Conservation (phyloP, 2,329 filamentous ascomycete genomes). For the Chaetomiaceae sp. region DNA sequence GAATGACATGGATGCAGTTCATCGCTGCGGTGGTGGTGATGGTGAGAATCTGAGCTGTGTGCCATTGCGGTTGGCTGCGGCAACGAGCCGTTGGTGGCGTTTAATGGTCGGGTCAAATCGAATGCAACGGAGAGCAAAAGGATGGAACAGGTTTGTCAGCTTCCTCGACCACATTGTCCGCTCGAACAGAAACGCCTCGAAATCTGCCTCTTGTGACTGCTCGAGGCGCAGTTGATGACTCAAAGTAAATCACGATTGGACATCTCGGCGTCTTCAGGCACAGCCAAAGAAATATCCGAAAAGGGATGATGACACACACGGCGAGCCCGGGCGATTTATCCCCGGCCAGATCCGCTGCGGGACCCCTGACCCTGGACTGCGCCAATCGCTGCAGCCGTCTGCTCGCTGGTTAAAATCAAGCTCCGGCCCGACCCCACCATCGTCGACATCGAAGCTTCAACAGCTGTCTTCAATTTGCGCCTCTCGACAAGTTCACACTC, state of each 20-base stretch:
- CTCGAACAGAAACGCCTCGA: background rate
- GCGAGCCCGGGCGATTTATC: slow-evolving; percentile 3
- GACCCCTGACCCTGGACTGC: background rate
- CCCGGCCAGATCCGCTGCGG: slow-evolving; percentile 17
- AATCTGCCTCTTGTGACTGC: background rate
- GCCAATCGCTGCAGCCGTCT: slow-evolving; percentile 9
- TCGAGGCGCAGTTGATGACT: background rate
- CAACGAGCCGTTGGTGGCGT: too few species aligned
- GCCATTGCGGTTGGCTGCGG: too few species aligned
- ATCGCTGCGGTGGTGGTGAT: too few species aligned
- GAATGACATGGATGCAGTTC: background rate
- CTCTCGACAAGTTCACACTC: too few species aligned
- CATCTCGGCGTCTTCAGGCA: too few species aligned
- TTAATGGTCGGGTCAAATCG: too few species aligned
- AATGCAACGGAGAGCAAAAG: too few species aligned
- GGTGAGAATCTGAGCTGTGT: too few species aligned
- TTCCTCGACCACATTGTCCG: too few species aligned
- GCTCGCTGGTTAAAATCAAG: slow-evolving; percentile 13
- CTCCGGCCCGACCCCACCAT: slow-evolving; percentile 22
- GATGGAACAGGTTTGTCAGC: too few species aligned
- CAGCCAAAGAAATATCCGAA: too few species aligned
- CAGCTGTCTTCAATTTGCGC: background rate
- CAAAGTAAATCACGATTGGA: too few species aligned
- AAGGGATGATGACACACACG: slow-evolving; percentile 14
- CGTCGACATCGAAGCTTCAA: slow-evolving; percentile 7